Evolutionary conservation across 1,284 basidiomycete species (phyloP), one percentile per base, ranked within the genome.

Genomic region (Fomes fomentarius): DNA sequence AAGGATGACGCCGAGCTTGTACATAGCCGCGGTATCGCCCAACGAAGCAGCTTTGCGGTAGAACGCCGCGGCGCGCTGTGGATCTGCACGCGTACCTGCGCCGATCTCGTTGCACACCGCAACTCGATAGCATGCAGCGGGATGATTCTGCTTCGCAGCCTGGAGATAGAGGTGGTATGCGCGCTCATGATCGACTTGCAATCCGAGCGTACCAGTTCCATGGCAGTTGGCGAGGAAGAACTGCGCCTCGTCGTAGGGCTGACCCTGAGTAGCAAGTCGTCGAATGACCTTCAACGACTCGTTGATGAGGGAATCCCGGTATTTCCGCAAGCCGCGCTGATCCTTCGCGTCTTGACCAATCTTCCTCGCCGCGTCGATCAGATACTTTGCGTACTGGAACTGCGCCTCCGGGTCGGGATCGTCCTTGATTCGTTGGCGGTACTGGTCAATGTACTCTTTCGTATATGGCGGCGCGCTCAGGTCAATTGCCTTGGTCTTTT

Each of bases 321-420:
- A 99, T 72, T 94, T 96, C 70, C 91, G 86, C 12, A 87, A 87
- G 11, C 85, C 78, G 21, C 92, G 84, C 68, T 93, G 90, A 64
- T 95, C 93, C 60, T 81, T 84, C 7, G 84, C 81, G 37, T 82
- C 79, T 7, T 76, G 72, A 0, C 93, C 89, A 50, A 96, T 85
- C 72, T 94, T 91, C 74, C 94, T 94, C 17, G 97, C 97, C n/a
- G 97, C 97, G 69, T 99, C 97, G 70, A 99, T 96, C 54, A 99
- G 86, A 70, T 99, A 99, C 74, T 96, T 96, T 12, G 95, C 94
- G 68, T 96, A 99, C 19, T 91, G 80, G 72, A 98, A 99, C 70
- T 99, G 97, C n/a, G 96, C 93, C 72, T 99, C 97, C 0, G 96
- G 95, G 68, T 99, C 97, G 0, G 96, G 95, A 71, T 99, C 97